Evolutionary conservation across 139 green algal species (phyloP).

Genomic region (Chlamydomonas sphaeroides): DNA sequence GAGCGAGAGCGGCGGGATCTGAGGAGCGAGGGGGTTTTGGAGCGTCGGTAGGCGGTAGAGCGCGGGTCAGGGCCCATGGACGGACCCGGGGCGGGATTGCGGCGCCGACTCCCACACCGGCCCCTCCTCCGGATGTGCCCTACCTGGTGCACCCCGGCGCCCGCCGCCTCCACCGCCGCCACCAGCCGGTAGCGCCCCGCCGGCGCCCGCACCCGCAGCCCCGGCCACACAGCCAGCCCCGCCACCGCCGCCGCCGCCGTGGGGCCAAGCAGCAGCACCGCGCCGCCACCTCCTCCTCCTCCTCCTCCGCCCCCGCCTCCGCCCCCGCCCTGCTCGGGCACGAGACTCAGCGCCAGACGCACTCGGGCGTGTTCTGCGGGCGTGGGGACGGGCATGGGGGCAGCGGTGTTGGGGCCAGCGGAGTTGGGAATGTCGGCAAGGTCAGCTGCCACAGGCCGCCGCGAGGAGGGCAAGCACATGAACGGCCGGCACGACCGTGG

Average conservation of each 20-base stretch:
- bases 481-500: too few relatives aligned
- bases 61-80: background rate
- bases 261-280: background rate
- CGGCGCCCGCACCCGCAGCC: background rate
- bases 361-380: background rate
- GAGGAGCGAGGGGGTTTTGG: background rate
- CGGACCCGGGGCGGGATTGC: too few relatives aligned
- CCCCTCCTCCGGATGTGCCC: background rate
- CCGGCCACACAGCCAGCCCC: background rate
- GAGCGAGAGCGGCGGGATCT: background rate
- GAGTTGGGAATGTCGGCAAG: too few relatives aligned
- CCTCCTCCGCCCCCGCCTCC: too few relatives aligned
- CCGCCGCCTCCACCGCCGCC: background rate
- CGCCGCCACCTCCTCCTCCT: too few relatives aligned
- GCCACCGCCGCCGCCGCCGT: background rate
- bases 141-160: background rate
- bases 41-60: too few relatives aligned
- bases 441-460: too few relatives aligned
- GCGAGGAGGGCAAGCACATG: too few relatives aligned
- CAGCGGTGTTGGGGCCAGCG: too few relatives aligned
- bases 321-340: too few relatives aligned
- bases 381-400: too few relatives aligned
- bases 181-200: background rate
- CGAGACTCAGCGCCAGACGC: background rate
- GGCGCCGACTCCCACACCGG: too few relatives aligned